Evolutionary conservation across 345 rosid species (phyloP), one percentile per base, ranked within the genome.

Genomic region (Eucalyptus marginata): DNA sequence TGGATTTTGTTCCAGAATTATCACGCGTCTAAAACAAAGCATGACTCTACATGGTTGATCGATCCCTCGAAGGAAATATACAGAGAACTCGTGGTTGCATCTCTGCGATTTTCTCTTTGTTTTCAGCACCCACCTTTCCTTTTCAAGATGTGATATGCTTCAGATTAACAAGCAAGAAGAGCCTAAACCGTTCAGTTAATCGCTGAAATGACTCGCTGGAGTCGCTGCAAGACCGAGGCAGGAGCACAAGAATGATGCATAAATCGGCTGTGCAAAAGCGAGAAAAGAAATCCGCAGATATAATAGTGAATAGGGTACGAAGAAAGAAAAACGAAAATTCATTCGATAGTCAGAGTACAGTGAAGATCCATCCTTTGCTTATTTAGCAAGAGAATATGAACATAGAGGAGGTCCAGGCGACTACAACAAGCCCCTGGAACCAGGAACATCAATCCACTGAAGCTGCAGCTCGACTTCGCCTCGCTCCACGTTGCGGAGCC

Each of bases 361-460:
- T 33, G 46, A 10, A 20, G 25, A 24, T 36, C 83, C 83, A 71
- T 71, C 83, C 46, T 71, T 27, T 12, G 83, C 22, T 71, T 24
- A 71, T 71, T 71, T 71, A 18, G 83, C 46, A 18, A 71, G 46
- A 36, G 83, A 14, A 10, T 36, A 18, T 36, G 44, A 71, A 36
- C 83, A 18, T 14, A 24, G 13, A 51, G 58, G 40, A 9, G 50
- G 40, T 20, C 87, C 87, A 24, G 51, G 56, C 54, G 13, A 20
- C 58, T 36, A 49, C 62, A 7, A 80, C 51, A 81, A 36, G 22
- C 90, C 89, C 89, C 89, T 89, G 15, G 89, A 81, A 18, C 90
- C 87, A 4, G 90, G 86, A 47, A 93, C 71, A 17, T 92, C 91
- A 33, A 93, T 91, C 94, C 95, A 93, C 71, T 89, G 92, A 44